Evolutionary conservation across 305 asterid species (phyloP).

Genomic region (Fraxinus sp.): DNA sequence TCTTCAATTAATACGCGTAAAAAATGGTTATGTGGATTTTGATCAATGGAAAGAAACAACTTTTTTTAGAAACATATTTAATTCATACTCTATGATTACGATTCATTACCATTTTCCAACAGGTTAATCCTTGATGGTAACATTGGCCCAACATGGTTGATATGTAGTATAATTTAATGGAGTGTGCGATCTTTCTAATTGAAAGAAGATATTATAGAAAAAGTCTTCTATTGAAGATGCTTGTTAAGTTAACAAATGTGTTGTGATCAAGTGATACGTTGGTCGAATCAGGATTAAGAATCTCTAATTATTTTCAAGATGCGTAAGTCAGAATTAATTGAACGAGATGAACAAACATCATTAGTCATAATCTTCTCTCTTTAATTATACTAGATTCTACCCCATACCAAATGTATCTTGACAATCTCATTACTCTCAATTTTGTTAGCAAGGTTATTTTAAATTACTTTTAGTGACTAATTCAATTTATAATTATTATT

Average conservation of each 20-base stretch:
- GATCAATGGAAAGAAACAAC: neutral
- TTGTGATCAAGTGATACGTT: neutral
- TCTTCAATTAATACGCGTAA: neutral
- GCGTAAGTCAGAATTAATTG: neutral
- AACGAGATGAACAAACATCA: neutral
- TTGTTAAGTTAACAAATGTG: neutral
- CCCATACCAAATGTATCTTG: neutral
- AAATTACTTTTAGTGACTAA: too few relatives aligned
- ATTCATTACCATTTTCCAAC: neutral
- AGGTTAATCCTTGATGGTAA: too few relatives aligned
- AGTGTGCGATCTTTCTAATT: neutral
- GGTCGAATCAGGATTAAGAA: neutral
- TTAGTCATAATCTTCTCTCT: neutral
- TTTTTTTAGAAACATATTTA: neutral
- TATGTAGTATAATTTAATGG: neutral
- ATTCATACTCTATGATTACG: neutral
- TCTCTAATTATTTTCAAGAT: neutral
- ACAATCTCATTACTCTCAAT: neutral
- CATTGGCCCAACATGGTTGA: neutral
- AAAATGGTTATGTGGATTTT: neutral
- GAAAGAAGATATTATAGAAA: neutral
- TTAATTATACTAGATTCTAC: neutral
- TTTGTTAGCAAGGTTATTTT: neutral
- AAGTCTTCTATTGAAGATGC: neutral
- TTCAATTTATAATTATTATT: too few relatives aligned